Conservation (phyloP, 768 basidiomycete genomes). For the Panaeolus papilionaceus region DNA sequence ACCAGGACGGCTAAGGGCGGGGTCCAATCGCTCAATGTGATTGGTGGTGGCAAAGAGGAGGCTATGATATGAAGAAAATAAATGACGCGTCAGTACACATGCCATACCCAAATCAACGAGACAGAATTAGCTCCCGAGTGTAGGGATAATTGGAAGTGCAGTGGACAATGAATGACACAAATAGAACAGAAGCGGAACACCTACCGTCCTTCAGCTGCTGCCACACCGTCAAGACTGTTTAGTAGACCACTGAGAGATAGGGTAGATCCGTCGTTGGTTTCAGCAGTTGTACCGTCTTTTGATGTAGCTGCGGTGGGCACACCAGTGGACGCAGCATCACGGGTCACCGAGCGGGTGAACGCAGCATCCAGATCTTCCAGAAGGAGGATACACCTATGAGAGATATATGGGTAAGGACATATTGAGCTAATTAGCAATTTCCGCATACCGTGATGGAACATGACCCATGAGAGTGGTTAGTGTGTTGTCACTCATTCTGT, state of each 20-base stretch:
- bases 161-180: background rate
- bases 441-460: constrained; percentile 77
- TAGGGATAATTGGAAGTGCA: background rate
- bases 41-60: constrained; percentile 93
- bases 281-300: constrained; percentile 44
- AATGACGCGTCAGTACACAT: constrained; percentile 17
- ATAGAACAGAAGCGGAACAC: constrained; percentile 32
- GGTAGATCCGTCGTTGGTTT: constrained; percentile 77
- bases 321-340: constrained; percentile 82
- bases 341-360: constrained; percentile 86
- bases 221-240: constrained; percentile 87
- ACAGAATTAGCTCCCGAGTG: background rate
- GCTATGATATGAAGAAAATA: constrained; percentile 41
- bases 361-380: constrained; percentile 94
- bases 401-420: constrained; percentile 24
- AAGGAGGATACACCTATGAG: constrained; percentile 84
- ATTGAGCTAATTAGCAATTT: constrained; percentile 12
- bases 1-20: constrained; percentile 85
- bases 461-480: constrained; percentile 87
- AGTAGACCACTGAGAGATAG: constrained; percentile 85
- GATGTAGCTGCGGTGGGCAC: constrained; percentile 58
- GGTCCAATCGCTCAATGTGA: constrained; percentile 92
- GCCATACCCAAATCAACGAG: background rate
- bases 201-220: constrained; percentile 85
- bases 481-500: constrained; percentile 90